A percentile compares a stretch with the other conserved stretches of the same genome.
Evolutionary conservation across 257 asterid genomes (phyloP).

Genomic region (Ophiorrhiza pumila): DNA sequence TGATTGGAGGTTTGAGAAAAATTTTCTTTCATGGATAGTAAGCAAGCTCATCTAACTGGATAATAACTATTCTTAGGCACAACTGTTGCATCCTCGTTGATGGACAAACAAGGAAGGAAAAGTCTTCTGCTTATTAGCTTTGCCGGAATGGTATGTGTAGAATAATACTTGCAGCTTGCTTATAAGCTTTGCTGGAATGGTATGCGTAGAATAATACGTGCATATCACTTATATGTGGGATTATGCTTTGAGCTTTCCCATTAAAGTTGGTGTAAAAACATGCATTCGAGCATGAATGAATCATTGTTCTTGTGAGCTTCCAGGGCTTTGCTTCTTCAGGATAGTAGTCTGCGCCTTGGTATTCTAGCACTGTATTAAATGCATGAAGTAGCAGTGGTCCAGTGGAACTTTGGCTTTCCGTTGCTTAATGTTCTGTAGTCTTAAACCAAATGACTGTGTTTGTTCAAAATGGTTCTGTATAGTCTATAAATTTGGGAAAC

Average conservation of each 20-base stretch:
- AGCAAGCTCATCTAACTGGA: slow-evolving; percentile 19
- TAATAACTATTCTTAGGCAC: slow-evolving; percentile 53
- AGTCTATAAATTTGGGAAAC: not conserved
- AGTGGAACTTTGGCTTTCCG: not conserved
- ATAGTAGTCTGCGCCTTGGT: not conserved
- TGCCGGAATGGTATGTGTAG: slow-evolving; percentile 75
- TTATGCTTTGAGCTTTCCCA: not conserved
- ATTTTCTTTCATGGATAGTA: not conserved
- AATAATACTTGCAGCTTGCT: slow-evolving; percentile 35
- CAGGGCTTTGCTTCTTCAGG: not conserved
- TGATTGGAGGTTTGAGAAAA: slow-evolving; percentile 2
- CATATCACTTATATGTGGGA: not conserved
- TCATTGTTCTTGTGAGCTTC: not conserved
- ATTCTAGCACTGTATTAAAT: not conserved
- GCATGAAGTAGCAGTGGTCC: not conserved
- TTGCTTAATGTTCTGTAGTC: not conserved
- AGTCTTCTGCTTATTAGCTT: slow-evolving; percentile 87
- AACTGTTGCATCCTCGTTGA: slow-evolving; percentile 77
- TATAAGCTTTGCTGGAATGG: slow-evolving; percentile 91
- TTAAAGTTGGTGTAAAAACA: not conserved
- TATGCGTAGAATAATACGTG: slow-evolving; percentile 26
- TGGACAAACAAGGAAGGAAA: slow-evolving; percentile 96
- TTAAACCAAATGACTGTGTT: not conserved
- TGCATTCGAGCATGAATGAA: not conserved
- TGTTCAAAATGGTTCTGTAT: not conserved